These are phyloP conservation scores for Xylaria sp. DNA, from an alignment of 495 filamentous ascomycete genomes.

Conservation along the genomic window DNA sequence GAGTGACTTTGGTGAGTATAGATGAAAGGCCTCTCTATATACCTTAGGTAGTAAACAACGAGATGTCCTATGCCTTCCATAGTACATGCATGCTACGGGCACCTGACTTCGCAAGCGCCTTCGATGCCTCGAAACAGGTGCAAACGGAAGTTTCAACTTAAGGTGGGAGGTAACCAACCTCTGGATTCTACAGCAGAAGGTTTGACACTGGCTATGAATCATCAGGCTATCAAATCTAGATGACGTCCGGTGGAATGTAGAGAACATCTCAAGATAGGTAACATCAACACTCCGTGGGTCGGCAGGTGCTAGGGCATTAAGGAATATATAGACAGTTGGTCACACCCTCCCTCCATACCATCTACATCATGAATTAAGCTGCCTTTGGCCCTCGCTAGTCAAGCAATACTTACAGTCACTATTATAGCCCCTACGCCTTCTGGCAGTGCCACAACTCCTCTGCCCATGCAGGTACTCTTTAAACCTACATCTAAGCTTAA, in stretches of 20 bases:
- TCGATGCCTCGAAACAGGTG: not conserved
- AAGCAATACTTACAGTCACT: no score
- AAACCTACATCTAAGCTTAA: not conserved
- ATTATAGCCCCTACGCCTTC: no score
- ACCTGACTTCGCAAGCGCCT: not conserved
- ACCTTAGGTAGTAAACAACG: not conserved
- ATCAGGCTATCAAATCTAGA: not conserved
- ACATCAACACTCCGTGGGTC: no score
- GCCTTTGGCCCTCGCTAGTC: no score
- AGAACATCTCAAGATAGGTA: no score
- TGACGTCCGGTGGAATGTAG: not conserved
- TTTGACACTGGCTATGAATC: not conserved
- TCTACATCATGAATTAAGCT: no score
- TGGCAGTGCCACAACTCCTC: no score
- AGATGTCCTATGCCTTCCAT: not conserved
- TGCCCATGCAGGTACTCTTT: no score
- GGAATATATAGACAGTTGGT: no score
- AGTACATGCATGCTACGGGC: not conserved
- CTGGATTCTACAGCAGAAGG: not conserved
- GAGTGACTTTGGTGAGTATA: not conserved
- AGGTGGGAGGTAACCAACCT: no score
- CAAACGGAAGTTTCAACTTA: not conserved
- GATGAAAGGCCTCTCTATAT: not conserved
- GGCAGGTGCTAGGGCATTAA: no score
- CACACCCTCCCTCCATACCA: no score